phyloP scores from a whole-genome alignment of 208 protist genomes.

The Endotrypanum monterogeii region DNA sequence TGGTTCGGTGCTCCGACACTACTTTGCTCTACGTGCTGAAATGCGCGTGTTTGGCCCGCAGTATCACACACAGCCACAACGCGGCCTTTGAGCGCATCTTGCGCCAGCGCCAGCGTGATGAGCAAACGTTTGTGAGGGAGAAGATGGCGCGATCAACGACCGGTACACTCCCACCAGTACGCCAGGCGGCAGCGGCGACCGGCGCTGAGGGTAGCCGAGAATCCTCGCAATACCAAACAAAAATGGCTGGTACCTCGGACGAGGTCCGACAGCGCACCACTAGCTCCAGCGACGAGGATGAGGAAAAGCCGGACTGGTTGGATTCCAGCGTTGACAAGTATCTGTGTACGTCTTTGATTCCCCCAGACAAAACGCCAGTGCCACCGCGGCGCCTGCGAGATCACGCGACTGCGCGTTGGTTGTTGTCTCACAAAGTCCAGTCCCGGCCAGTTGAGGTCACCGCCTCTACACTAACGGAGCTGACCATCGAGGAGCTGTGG shows the following conservation, averaged over 20 bases:
- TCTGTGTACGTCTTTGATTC: neutral
- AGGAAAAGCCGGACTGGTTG: conserved; percentile 4
- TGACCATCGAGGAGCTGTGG: conserved; percentile 52
- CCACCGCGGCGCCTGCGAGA: neutral
- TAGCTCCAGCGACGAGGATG: conserved; percentile 8
- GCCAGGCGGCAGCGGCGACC: neutral
- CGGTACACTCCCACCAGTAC: neutral
- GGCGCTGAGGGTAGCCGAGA: neutral
- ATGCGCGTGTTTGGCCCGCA: conserved; percentile 72
- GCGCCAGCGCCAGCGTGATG: conserved; percentile 31
- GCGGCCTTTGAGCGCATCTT: conserved; percentile 58
- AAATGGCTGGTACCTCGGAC: neutral
- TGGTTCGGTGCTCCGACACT: conserved; percentile 44
- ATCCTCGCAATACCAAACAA: too few relatives aligned
- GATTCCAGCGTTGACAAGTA: conserved; percentile 6
- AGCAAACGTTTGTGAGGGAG: conserved; percentile 16
- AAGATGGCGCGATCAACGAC: conserved; percentile 12
- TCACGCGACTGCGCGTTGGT: neutral
- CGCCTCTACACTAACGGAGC: conserved; percentile 2
- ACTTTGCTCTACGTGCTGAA: conserved; percentile 73
- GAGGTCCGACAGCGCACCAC: neutral
- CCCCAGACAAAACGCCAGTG: neutral
- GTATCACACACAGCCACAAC: conserved; percentile 70
- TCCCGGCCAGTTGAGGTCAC: neutral
- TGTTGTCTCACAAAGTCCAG: neutral